Percentiles rank a stretch among this genome's conserved stretches.
Evolutionary conservation across 1,139 yeast genomes (phyloP).

Genomic region (Williopsis jadinii): DNA sequence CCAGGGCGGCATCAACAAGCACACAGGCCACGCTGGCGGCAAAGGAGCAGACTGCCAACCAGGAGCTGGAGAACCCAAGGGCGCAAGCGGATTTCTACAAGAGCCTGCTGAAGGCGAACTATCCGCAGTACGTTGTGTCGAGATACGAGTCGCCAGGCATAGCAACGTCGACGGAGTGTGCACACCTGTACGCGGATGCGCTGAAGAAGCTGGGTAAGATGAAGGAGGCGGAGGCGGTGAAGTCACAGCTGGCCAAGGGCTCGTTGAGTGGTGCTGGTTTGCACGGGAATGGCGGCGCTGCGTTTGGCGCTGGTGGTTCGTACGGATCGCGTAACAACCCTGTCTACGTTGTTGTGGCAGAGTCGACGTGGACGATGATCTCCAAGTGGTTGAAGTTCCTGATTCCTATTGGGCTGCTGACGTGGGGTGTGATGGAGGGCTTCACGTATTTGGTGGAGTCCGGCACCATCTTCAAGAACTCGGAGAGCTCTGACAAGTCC

Average conservation of each 20-base stretch:
- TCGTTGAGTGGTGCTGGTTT: constrained; percentile 7
- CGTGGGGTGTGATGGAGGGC: constrained; percentile 69
- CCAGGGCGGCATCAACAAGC: constrained; percentile 18
- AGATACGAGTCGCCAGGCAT: constrained; percentile 91
- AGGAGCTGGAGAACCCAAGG: constrained; percentile 55
- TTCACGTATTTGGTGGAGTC: constrained; percentile 78
- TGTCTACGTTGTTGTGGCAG: constrained; percentile 84
- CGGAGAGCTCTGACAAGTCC: constrained; percentile 63
- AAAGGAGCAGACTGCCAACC: constrained; percentile 80
- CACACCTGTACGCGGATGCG: constrained; percentile 72
- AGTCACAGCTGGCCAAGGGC: constrained; percentile 26
- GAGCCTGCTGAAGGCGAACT: constrained; percentile 63
- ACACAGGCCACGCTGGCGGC: constrained; percentile 38
- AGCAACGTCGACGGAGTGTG: constrained; percentile 72
- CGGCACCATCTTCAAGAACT: constrained; percentile 64
- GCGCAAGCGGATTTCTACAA: constrained; percentile 80
- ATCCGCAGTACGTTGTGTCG: constrained; percentile 89
- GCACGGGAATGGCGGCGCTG: constrained; percentile 2
- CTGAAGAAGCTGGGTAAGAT: constrained; percentile 68
- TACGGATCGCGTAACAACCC: constrained; percentile 51
- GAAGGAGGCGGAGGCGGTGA: constrained; percentile 58
- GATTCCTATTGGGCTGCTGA: constrained; percentile 66
- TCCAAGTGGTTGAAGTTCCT: constrained; percentile 90
- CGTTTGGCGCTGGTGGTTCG: constrained; percentile 13
- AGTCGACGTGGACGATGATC: constrained; percentile 66